These are phyloP conservation scores for Avena eriantha DNA, from an alignment of 176 grass and related monocot genomes.

Conservation along the genomic window DNA sequence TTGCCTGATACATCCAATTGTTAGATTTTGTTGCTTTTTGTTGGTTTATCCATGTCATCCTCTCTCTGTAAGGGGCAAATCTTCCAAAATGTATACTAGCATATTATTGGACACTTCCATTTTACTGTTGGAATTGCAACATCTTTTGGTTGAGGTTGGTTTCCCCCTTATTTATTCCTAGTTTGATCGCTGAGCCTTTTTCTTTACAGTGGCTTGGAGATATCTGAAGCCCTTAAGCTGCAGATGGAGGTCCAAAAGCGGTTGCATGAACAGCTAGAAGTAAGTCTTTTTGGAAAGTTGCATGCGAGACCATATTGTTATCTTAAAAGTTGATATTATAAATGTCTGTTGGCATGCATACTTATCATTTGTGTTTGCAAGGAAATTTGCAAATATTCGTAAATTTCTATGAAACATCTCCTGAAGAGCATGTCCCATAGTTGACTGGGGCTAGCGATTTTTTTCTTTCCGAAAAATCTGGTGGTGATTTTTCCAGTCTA, in stretches of 20 bases:
- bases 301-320: not conserved
- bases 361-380: not conserved
- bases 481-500: not conserved
- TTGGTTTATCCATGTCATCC: conserved; percentile 19
- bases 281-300: conserved; percentile 46
- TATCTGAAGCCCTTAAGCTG: conserved; percentile 89
- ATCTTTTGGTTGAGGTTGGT: not conserved
- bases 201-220: conserved; percentile 71
- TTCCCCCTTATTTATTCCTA: not conserved
- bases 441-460: not conserved
- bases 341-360: not conserved
- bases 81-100: not conserved
- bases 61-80: conserved; percentile 1
- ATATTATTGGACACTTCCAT: not conserved
- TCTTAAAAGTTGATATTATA: not conserved
- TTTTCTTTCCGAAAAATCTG: not conserved
- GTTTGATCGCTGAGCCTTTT: conserved; percentile 42
- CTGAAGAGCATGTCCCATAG: not conserved
- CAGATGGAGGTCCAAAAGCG: conserved; percentile 98
- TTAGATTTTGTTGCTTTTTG: not conserved
- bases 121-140: not conserved
- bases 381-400: conserved; percentile 16
- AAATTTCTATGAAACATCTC: conserved; percentile 14
- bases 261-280: conserved; percentile 94
- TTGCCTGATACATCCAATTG: not conserved